phyloP scores from a whole-genome alignment of 371 early-diverging fungal species.

The Mucor piriformis region DNA sequence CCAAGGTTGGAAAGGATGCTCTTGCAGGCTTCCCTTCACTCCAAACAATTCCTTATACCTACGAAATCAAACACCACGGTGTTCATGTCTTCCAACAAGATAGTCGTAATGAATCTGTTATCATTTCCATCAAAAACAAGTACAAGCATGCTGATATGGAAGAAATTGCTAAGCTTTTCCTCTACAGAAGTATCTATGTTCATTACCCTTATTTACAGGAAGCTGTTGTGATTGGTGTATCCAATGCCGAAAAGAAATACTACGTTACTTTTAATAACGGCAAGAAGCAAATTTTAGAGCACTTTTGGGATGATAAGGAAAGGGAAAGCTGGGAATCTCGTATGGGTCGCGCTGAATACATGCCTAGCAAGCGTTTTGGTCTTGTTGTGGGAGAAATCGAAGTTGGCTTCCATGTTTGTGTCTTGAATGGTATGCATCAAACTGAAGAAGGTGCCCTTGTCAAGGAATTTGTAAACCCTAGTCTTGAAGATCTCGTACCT shows the following conservation, averaged over 20 bases:
- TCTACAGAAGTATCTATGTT: slow-evolving; percentile 67
- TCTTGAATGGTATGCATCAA: slow-evolving; percentile 73
- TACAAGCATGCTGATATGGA: slow-evolving; percentile 53
- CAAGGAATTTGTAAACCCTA: slow-evolving; percentile 78
- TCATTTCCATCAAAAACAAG: slow-evolving; percentile 64
- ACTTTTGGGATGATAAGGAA: slow-evolving; percentile 54
- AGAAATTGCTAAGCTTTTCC: slow-evolving; percentile 52
- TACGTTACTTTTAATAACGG: slow-evolving; percentile 51
- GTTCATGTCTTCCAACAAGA: slow-evolving; percentile 88
- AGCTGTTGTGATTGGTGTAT: slow-evolving; percentile 75
- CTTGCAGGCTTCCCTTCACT: slow-evolving; percentile 94
- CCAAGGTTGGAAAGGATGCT: slow-evolving; percentile 64
- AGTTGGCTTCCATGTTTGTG: slow-evolving; percentile 68
- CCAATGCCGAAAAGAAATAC: slow-evolving; percentile 71
- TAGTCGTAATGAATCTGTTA: slow-evolving; percentile 82
- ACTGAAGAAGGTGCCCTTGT: slow-evolving; percentile 80
- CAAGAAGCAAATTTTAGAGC: slow-evolving; percentile 46
- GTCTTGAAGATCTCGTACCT: slow-evolving; percentile 65
- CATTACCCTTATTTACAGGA: slow-evolving; percentile 90
- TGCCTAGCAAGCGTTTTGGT: slow-evolving; percentile 64
- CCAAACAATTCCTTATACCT: slow-evolving; percentile 73
- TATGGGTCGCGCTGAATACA: slow-evolving; percentile 60
- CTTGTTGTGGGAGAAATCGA: slow-evolving; percentile 73
- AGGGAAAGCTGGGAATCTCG: slow-evolving; percentile 55
- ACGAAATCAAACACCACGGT: slow-evolving; percentile 70